A percentile compares a stretch with the other conserved stretches of the same genome.
phyloP scores from a whole-genome alignment of 495 filamentous ascomycete genomes.

The Neurospora sp. region DNA sequence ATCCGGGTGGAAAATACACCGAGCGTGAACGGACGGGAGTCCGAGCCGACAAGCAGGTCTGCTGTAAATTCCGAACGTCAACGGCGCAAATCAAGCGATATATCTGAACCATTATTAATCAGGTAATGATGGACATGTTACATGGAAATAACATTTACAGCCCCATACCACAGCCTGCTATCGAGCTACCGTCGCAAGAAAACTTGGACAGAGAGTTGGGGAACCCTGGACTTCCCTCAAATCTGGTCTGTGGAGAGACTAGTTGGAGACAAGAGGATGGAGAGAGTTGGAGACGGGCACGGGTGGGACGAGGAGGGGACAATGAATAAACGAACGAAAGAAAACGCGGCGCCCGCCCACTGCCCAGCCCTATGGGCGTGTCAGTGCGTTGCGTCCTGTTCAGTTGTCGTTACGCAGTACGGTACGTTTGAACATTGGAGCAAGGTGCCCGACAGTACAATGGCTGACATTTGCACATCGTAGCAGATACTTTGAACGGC shows the following conservation, averaged over 20 bases:
- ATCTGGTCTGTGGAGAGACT: background rate
- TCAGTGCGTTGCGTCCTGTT: background rate
- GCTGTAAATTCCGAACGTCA: background rate
- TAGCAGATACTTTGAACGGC: background rate
- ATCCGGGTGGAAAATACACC: background rate
- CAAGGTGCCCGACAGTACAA: background rate
- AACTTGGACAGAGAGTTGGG: background rate
- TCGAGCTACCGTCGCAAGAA: background rate
- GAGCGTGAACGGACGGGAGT: background rate
- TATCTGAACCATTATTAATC: too few relatives aligned
- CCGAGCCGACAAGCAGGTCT: background rate
- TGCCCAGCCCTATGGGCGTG: background rate
- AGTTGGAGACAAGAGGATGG: background rate
- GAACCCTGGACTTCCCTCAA: background rate
- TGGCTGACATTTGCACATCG: background rate
- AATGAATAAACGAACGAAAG: background rate
- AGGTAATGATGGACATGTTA: too few relatives aligned
- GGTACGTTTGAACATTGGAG: background rate
- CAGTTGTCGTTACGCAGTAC: background rate
- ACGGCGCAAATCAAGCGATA: background rate
- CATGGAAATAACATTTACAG: background rate
- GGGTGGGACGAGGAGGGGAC: background rate
- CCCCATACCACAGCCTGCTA: background rate
- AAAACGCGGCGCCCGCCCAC: background rate
- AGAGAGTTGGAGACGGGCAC: background rate